Conservation (phyloP, 139 green algal genomes). For the Gonium pectorale region DNA sequence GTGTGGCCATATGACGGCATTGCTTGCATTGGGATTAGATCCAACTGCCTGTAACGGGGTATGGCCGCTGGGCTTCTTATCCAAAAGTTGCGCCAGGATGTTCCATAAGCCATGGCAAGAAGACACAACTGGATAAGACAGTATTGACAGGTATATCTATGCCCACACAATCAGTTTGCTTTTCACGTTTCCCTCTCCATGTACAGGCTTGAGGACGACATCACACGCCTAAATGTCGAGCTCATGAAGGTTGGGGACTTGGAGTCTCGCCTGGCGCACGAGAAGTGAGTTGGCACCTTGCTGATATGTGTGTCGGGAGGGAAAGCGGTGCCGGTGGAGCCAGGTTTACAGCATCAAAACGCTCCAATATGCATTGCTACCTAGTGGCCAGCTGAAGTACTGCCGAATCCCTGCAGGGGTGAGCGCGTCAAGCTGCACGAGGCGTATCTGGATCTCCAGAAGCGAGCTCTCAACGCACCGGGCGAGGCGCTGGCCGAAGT, state of each 20-base stretch:
- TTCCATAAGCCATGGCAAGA: no score
- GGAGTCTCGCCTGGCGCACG: constrained; percentile 41
- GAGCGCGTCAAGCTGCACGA: constrained; percentile 79
- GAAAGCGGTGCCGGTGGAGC: no score
- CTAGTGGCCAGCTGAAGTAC: background rate
- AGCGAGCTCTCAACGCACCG: constrained; percentile 57
- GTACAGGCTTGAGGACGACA: constrained; percentile 58
- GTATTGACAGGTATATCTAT: no score
- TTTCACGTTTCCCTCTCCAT: no score
- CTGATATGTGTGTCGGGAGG: no score
- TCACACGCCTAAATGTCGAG: constrained; percentile 54
- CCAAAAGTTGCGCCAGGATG: no score
- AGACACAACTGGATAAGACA: no score
- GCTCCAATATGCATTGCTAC: background rate
- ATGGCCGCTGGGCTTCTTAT: no score
- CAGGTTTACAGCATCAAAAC: no score
- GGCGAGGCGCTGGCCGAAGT: constrained; percentile 60
- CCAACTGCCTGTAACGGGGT: no score
- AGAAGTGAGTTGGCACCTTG: constrained; percentile 52
- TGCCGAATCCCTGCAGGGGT: constrained; percentile 36
- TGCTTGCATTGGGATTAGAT: no score
- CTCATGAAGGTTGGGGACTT: constrained; percentile 46
- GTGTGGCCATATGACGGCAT: background rate
- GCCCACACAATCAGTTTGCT: no score
- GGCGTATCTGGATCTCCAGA: constrained; percentile 67